Base-by-base conservation (phyloP, 2,329 filamentous ascomycete genomes). In the Elsinoe fawcettii region DNA sequence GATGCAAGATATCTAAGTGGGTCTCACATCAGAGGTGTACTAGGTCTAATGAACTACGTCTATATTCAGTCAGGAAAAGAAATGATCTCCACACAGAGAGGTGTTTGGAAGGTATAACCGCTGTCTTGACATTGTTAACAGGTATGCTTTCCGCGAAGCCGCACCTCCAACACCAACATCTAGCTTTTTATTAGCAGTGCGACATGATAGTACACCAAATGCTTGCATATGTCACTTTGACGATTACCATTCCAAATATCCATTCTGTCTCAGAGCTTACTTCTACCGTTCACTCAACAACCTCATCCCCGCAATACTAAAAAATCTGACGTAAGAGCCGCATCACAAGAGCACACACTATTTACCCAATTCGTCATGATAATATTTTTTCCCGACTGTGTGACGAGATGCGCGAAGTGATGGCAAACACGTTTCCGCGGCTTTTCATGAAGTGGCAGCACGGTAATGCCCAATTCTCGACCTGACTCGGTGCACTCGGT, bases 1-100 rank as follows among this genome's bases (percentile, higher is more conserved):
- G 58, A 65, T 86, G 55, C 69, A 71, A 59, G 73, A 82, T 63
- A 44, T 44, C 39, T 44, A 44, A n/a, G 34, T 12, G 14, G 27
- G 27, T 37, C 11, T 37, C 34, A n/a, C 34, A 37, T 5, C 14
- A 37, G 34, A 5, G 11, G 11, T n/a, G 3, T n/a, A 37, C 34
- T 7, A 37, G 5, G 34, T 37, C 11, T 14, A 14, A 37, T 12
- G 34, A 37, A 12, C 14, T 37, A 37, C 14, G 34, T n/a, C 34
- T n/a, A 14, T n/a, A 37, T 37, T 14, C 4, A 12, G 11, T 12
- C 9, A 37, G 27, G 5, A 30, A 30, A 30, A 30, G 27, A 9
- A 30, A 30, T 30, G 27, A 30, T 30, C 27, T 30, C 27, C 9
- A 30, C 27, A 30, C 27, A n/a, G 27, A 5, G 27, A 5, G 9